Evolutionary conservation across 805 yeast species (phyloP).

Genomic region (Wickerhamiella azymoides): DNA sequence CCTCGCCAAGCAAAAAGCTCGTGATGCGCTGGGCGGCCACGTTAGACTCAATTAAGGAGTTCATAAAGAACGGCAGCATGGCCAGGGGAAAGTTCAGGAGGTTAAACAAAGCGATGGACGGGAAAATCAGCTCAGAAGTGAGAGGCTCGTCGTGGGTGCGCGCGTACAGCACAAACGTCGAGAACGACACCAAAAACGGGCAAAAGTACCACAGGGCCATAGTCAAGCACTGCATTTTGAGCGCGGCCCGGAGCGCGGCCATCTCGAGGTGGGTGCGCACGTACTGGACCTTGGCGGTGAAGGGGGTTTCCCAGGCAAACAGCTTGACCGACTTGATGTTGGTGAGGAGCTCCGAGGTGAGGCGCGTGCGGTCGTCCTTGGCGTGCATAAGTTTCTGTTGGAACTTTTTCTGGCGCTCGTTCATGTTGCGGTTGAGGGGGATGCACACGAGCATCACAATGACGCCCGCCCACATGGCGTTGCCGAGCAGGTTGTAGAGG

Average conservation of each 20-base stretch:
- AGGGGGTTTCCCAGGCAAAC: slow-evolving; percentile 92
- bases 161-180: slow-evolving; percentile 75
- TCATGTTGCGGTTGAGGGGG: slow-evolving; percentile 61
- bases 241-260: slow-evolving; percentile 56
- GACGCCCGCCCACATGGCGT: slow-evolving; percentile 92
- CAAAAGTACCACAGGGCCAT: slow-evolving; percentile 77
- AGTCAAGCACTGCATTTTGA: slow-evolving; percentile 72
- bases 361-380: slow-evolving; percentile 83
- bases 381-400: slow-evolving; percentile 75
- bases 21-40: slow-evolving; percentile 44
- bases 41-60: slow-evolving; percentile 76
- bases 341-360: slow-evolving; percentile 73
- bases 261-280: slow-evolving; percentile 85
- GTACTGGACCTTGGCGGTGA: slow-evolving; percentile 51
- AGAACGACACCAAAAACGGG: slow-evolving; percentile 79
- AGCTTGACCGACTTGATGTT: slow-evolving; percentile 83
- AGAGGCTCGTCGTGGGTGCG: slow-evolving; percentile 48
- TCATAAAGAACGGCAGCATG: slow-evolving; percentile 79
- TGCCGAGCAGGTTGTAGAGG: slow-evolving; percentile 59
- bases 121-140: slow-evolving; percentile 76
- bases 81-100: slow-evolving; percentile 83
- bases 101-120: slow-evolving; percentile 48
- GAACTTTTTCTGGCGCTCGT: slow-evolving; percentile 43
- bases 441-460: slow-evolving; percentile 58
- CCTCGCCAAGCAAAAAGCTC: slow-evolving; percentile 52